A percentile compares a stretch with the other conserved stretches of the same genome.
Conservation (phyloP, 208 protist species). For the Acanthamoeba culbertsoni region DNA sequence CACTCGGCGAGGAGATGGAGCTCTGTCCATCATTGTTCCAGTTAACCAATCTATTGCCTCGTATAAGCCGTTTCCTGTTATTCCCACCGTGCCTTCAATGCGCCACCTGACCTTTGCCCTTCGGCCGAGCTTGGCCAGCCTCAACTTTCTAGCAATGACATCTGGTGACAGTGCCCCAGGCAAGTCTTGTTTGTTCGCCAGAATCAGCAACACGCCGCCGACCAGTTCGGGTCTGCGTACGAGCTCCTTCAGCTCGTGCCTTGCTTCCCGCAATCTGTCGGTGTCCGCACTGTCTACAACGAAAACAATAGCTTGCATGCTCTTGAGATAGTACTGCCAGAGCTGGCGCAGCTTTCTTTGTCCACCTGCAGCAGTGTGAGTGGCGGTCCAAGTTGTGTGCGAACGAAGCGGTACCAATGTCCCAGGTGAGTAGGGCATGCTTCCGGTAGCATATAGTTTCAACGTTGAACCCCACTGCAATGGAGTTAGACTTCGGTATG, state of each 20-base stretch:
- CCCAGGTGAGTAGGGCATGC: neutral
- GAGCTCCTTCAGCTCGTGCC: slow-evolving; percentile 83
- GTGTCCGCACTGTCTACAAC: slow-evolving; percentile 89
- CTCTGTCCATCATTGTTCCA: neutral
- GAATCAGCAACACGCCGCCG: slow-evolving; percentile 86
- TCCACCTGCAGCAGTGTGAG: neutral
- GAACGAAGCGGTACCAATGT: neutral
- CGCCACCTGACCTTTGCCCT: slow-evolving; percentile 85
- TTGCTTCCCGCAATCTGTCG: slow-evolving; percentile 83
- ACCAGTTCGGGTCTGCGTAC: slow-evolving; percentile 87
- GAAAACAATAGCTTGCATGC: slow-evolving; percentile 89
- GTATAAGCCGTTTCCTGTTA: slow-evolving; percentile 85
- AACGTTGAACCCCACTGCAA: slow-evolving; percentile 48
- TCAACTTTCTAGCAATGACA: slow-evolving; percentile 79
- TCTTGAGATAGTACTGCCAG: slow-evolving; percentile 90
- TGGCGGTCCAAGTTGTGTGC: neutral
- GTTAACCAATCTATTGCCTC: slow-evolving; percentile 87
- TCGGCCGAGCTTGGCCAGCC: slow-evolving; percentile 77
- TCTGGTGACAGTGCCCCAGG: slow-evolving; percentile 82
- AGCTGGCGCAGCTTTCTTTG: slow-evolving; percentile 83
- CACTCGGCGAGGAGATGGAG: no score
- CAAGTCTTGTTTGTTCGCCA: slow-evolving; percentile 93
- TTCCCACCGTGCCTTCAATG: slow-evolving; percentile 85
- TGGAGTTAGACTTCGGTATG: neutral
- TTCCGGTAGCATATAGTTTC: slow-evolving; percentile 38